Evolutionary conservation across 169 alveolate genomes (phyloP).

Genomic region (Perkinsus olseni): DNA sequence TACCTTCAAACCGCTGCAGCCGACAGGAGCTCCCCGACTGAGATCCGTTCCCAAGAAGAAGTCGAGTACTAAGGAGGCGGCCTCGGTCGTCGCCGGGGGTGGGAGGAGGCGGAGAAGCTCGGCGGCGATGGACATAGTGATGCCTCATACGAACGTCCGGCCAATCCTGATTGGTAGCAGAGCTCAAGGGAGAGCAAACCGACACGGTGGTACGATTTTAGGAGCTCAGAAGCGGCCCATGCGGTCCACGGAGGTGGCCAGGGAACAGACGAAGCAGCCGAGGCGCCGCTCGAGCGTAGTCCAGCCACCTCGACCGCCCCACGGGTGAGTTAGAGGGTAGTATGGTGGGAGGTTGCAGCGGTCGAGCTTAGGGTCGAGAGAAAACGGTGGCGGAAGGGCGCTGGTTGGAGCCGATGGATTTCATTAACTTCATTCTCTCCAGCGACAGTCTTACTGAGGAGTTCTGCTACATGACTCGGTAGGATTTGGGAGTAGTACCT

Average conservation of each 20-base stretch:
- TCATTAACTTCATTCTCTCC: not conserved
- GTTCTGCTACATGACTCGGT: slow-evolving; percentile 29
- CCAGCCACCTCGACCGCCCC: too few species aligned
- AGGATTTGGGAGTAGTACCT: not conserved
- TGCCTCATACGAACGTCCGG: not conserved
- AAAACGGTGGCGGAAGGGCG: not conserved
- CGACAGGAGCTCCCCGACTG: too few species aligned
- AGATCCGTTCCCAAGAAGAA: too few species aligned
- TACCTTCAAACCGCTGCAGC: too few species aligned
- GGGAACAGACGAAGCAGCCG: too few species aligned
- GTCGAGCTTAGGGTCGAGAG: not conserved
- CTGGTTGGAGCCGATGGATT: not conserved
- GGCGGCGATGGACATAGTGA: not conserved
- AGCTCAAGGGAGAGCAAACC: not conserved
- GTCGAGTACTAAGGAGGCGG: too few species aligned
- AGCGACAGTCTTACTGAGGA: slow-evolving; percentile 19
- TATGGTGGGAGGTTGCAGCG: not conserved
- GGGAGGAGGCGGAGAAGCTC: too few species aligned
- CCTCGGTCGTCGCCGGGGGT: too few species aligned
- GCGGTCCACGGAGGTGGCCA: too few species aligned
- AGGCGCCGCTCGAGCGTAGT: too few species aligned
- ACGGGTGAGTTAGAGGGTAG: not conserved
- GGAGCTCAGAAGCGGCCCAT: not conserved
- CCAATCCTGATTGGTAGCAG: not conserved
- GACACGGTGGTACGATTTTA: not conserved